Evolutionary conservation across 106 monocot genomes (phyloP).

Genomic region (Dendrobium nobile): DNA sequence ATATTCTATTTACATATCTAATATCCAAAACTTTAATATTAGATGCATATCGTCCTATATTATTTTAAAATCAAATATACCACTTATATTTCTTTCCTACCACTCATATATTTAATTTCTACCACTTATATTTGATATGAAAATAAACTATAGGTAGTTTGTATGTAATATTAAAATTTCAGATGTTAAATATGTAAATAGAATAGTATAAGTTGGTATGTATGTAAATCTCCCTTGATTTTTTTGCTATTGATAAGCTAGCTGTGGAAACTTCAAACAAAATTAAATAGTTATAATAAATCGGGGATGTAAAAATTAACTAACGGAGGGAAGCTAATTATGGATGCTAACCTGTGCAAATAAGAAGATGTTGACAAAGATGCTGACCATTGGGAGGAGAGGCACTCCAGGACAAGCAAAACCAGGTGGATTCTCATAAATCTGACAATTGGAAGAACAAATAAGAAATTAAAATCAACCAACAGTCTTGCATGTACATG

Average conservation of each 20-base stretch:
- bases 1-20: too few species aligned
- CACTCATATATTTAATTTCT: too few species aligned
- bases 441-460: slow-evolving; percentile 30
- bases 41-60: too few species aligned
- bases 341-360: slow-evolving; percentile 62
- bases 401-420: slow-evolving; percentile 94
- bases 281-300: not conserved
- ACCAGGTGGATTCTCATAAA: slow-evolving; percentile 64
- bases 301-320: not conserved
- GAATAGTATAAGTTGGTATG: too few species aligned
- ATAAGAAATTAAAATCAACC: not conserved
- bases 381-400: slow-evolving; percentile 51
- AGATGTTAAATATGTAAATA: too few species aligned
- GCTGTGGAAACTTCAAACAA: not conserved
- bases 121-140: too few species aligned
- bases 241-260: not conserved
- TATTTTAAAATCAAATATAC: too few species aligned
- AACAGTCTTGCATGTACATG: not conserved
- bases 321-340: not conserved
- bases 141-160: too few species aligned
- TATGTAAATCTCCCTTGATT: too few species aligned
- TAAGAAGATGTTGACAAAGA: slow-evolving; percentile 95
- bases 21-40: too few species aligned
- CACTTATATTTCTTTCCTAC: too few species aligned
- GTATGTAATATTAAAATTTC: too few species aligned